Evolutionary conservation across 306 rosid species (phyloP).

Genomic region (Vachellia collinsii): DNA sequence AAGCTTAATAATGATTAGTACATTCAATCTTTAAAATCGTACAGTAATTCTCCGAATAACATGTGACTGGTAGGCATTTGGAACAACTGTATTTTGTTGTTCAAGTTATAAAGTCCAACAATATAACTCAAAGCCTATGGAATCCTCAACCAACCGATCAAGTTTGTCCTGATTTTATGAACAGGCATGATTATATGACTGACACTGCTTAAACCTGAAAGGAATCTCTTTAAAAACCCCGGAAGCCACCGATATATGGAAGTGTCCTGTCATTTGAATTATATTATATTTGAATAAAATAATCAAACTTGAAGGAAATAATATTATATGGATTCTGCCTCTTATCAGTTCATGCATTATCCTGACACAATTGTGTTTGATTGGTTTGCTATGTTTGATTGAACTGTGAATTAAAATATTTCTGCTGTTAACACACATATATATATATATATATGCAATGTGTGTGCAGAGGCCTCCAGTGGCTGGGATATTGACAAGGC

Average conservation of each 20-base stretch:
- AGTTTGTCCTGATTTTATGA: background rate
- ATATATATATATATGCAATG: no score
- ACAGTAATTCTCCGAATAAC: no score
- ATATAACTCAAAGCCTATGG: background rate
- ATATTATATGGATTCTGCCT: background rate
- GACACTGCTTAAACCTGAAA: background rate
- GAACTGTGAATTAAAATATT: background rate
- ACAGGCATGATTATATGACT: background rate
- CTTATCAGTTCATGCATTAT: background rate
- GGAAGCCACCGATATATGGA: background rate
- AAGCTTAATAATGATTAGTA: no score
- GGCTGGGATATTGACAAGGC: slow-evolving; percentile 66
- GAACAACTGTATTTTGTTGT: background rate
- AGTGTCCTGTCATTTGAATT: background rate
- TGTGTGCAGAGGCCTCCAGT: background rate
- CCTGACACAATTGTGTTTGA: background rate
- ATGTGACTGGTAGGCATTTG: no score
- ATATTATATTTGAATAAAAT: background rate
- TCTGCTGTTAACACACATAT: background rate
- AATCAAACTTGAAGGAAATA: background rate
- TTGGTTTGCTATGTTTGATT: background rate
- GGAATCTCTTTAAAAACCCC: background rate
- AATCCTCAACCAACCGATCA: background rate
- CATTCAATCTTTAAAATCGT: no score
- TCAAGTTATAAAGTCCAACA: background rate